Evolutionary conservation across 2,329 filamentous ascomycete species (phyloP).

Genomic region (Ascochyta pisi): DNA sequence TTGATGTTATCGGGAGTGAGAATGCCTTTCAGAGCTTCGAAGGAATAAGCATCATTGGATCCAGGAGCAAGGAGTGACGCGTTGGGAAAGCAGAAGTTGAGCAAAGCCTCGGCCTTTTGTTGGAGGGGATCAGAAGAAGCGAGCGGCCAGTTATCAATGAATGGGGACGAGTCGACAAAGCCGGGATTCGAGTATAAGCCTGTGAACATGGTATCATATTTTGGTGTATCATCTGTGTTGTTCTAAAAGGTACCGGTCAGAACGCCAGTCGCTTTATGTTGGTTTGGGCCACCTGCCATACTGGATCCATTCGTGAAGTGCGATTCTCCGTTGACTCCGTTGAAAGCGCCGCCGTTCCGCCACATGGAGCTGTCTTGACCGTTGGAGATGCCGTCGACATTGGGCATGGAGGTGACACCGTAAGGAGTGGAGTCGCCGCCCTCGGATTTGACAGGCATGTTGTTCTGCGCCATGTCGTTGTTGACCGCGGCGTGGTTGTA

Average conservation of each 20-base stretch:
- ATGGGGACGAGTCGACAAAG: constrained; percentile 50
- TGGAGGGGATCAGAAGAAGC: constrained; percentile 53
- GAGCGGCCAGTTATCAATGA: constrained; percentile 53
- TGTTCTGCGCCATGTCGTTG: constrained; percentile 43
- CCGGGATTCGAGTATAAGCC: constrained; percentile 56
- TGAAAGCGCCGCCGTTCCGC: constrained; percentile 52
- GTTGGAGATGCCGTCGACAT: constrained; percentile 45
- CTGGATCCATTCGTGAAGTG: constrained; percentile 54
- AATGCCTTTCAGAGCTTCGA: constrained; percentile 61
- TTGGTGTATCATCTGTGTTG: constrained; percentile 52
- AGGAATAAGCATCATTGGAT: constrained; percentile 54
- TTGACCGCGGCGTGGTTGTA: constrained; percentile 43
- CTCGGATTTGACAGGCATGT: constrained; percentile 46
- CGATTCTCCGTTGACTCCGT: constrained; percentile 53
- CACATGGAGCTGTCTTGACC: constrained; percentile 50
- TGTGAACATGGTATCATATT: constrained; percentile 57
- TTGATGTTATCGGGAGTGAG: constrained; percentile 73
- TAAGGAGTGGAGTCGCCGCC: constrained; percentile 39
- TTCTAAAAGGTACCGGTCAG: constrained; percentile 53
- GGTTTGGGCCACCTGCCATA: constrained; percentile 54
- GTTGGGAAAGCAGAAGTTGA: constrained; percentile 62
- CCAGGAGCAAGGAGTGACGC: constrained; percentile 30
- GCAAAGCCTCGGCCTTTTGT: constrained; percentile 53
- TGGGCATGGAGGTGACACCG: constrained; percentile 44
- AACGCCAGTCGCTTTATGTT: constrained; percentile 53